Evolutionary conservation across 1,284 basidiomycete species (phyloP), one percentile per base, ranked within the genome.

Genomic region (Moesziomyces sp.): DNA sequence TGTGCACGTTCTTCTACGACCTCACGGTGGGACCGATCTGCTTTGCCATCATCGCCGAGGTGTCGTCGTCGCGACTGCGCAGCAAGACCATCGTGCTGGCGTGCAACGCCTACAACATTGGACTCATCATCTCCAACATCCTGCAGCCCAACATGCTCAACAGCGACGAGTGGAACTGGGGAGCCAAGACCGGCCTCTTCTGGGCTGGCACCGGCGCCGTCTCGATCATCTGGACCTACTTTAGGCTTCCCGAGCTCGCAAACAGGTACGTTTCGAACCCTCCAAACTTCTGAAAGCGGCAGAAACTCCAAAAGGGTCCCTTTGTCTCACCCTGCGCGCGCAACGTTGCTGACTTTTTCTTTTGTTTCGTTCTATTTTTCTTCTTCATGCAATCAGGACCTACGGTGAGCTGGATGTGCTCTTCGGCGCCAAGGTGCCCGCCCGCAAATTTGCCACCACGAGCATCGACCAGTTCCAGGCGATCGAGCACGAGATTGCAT

Each of bases 41-140:
- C 77, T 86, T 85, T 75, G 84, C 84, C 44, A 81, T 87, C 52
- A 86, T 87, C 13, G 85, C 86, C 18, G 87, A 88, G 62, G 79
- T 87, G 30, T 82, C 85, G 0, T 85, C 86, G n/a, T 84, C 86
- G 24, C 83, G 86, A 11, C 83, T 87, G 3, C 80, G 85, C 9
- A 85, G 86, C 72, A 88, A 88, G 84, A 87, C 87, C 0, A 85
- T 88, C 67, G 88, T 86, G 1, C 83, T 89, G 24, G 85, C 86
- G 24, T 85, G 88, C 55, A 84, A 85, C 60, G 70, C 83, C 9
- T 87, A 87, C 83, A 85, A 86, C 68, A 30, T 76, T n/a, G 72
- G 49, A 0, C 52, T 70, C 7, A 63, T 78, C 52, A 63, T 83
- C 30, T 83, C 86, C 73, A 87, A 86, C 71, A 82, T 86, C 58